phyloP scores from a whole-genome alignment of 495 filamentous ascomycete species.

The Daldinia bambusicola region DNA sequence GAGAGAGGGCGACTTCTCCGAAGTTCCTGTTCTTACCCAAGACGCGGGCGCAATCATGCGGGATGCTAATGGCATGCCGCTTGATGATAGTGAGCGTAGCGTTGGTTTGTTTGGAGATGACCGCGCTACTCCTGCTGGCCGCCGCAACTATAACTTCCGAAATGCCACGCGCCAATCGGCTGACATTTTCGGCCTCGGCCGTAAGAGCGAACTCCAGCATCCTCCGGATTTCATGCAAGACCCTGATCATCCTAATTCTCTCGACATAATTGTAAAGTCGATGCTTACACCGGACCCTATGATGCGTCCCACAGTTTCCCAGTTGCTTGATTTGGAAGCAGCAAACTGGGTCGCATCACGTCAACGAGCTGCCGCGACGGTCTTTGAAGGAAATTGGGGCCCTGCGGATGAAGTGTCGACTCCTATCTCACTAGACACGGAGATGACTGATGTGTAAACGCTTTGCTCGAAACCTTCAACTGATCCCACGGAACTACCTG shows the following conservation, averaged over 20 bases:
- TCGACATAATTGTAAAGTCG: slow-evolving; percentile 85
- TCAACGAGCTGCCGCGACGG: slow-evolving; percentile 83
- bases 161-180: slow-evolving; percentile 43
- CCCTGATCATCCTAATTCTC: slow-evolving; percentile 69
- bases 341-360: slow-evolving; percentile 79
- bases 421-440: slow-evolving; percentile 53
- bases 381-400: slow-evolving; percentile 96
- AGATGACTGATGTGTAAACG: slow-evolving; percentile 60
- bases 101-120: slow-evolving; percentile 50
- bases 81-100: slow-evolving; percentile 54
- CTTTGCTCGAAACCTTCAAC: slow-evolving; percentile 25
- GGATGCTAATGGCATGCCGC: slow-evolving; percentile 75
- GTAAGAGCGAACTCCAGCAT: slow-evolving; percentile 73
- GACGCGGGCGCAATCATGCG: slow-evolving; percentile 74
- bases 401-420: slow-evolving; percentile 57
- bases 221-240: slow-evolving; percentile 91
- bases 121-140: slow-evolving; percentile 26
- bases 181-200: slow-evolving; percentile 60
- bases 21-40: slow-evolving; percentile 84
- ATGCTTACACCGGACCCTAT: slow-evolving; percentile 83
- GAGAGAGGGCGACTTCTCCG: slow-evolving; percentile 84
- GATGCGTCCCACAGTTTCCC: slow-evolving; percentile 76
- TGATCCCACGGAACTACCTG: slow-evolving; percentile 24
- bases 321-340: slow-evolving; percentile 74
- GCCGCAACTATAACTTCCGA: slow-evolving; percentile 40